Evolutionary conservation across 2,329 filamentous ascomycete species (phyloP).

Genomic region (Colletotrichum sidae): DNA sequence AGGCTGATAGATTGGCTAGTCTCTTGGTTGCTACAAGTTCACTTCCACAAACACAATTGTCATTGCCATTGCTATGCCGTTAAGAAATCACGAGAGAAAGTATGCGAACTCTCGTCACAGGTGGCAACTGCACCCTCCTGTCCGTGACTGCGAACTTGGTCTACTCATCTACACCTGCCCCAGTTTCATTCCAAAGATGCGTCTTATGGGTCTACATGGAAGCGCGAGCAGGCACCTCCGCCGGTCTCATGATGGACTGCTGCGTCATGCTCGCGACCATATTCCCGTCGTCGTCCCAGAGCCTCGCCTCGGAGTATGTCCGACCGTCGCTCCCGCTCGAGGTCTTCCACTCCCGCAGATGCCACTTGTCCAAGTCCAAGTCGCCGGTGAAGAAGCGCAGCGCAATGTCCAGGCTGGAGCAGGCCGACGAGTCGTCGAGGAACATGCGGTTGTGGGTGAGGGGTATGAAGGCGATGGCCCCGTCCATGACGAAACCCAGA

Average conservation of each 20-base stretch:
- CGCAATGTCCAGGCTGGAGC: slow-evolving; percentile 62
- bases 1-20: too few relatives aligned
- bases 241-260: slow-evolving; percentile 52
- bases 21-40: too few relatives aligned
- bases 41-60: too few relatives aligned
- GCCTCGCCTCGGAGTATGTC: slow-evolving; percentile 55
- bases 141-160: too few relatives aligned
- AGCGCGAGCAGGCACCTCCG: slow-evolving; percentile 7
- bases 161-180: too few relatives aligned
- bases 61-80: too few relatives aligned
- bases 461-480: slow-evolving; percentile 55
- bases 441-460: slow-evolving; percentile 55
- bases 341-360: slow-evolving; percentile 54
- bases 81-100: too few relatives aligned
- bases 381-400: slow-evolving; percentile 55
- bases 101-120: too few relatives aligned
- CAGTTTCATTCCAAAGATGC: background rate
- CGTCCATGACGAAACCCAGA: slow-evolving; percentile 58
- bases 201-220: background rate
- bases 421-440: slow-evolving; percentile 57
- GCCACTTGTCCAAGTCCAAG: slow-evolving; percentile 55
- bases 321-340: slow-evolving; percentile 53
- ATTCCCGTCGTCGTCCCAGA: slow-evolving; percentile 58
- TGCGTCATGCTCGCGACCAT: slow-evolving; percentile 62
- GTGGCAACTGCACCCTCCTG: too few relatives aligned